Evolutionary conservation across 139 green algal genomes (phyloP).

Genomic region (Tetradesmus lagerheimii): DNA sequence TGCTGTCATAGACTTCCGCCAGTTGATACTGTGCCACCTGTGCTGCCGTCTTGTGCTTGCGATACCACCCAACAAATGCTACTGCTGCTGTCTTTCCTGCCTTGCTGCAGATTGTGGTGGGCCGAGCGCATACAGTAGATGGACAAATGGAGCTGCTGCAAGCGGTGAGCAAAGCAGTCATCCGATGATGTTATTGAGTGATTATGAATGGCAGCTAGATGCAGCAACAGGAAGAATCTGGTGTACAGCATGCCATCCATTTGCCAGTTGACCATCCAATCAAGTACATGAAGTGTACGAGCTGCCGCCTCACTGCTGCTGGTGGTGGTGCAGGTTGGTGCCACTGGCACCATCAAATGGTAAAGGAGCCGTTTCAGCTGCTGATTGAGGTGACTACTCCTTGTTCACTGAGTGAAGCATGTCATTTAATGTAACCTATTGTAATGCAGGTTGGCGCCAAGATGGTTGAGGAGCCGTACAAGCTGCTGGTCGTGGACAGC

Average conservation of each 20-base stretch:
- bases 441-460: not conserved
- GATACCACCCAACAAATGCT: not conserved
- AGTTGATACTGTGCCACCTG: not conserved
- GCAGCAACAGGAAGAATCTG: too few species aligned
- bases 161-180: not conserved
- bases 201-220: too few species aligned
- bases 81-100: not conserved
- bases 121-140: slow-evolving; percentile 86
- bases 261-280: too few species aligned
- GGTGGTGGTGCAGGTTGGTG: slow-evolving; percentile 69
- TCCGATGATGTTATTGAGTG: too few species aligned
- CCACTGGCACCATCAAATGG: too few species aligned
- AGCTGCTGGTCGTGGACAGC: slow-evolving; percentile 90
- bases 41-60: not conserved
- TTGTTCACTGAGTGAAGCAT: too few species aligned
- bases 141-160: slow-evolving; percentile 71
- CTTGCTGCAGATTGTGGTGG: slow-evolving; percentile 72
- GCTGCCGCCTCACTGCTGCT: too few species aligned
- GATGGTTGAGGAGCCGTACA: slow-evolving; percentile 85
- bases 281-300: too few species aligned
- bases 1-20: too few species aligned
- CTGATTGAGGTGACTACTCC: slow-evolving; percentile 73
- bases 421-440: not conserved
- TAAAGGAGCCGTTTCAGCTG: slow-evolving; percentile 82
- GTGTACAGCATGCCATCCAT: too few species aligned